Percentiles rank a stretch among this genome's conserved stretches.
phyloP scores from a whole-genome alignment of 2,329 filamentous ascomycete species.

The Dryadomyces quercivorus region DNA sequence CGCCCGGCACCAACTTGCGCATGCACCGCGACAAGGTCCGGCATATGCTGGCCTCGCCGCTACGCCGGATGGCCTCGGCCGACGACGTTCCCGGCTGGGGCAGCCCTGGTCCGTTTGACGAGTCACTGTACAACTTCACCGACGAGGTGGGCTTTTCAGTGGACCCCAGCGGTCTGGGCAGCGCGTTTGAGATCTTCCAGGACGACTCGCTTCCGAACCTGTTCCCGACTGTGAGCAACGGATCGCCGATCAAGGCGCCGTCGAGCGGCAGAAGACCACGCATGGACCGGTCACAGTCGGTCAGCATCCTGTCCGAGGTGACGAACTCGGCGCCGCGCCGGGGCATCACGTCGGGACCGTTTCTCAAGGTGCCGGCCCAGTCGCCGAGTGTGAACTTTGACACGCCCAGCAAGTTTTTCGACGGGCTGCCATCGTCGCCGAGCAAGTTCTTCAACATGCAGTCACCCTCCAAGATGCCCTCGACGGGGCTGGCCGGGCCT shows the following conservation, averaged over 20 bases:
- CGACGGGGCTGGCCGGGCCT: not conserved
- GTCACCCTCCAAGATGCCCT: conserved; percentile 23
- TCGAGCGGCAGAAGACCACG: conserved; percentile 42
- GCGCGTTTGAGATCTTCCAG: conserved; percentile 44
- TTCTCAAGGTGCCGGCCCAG: conserved; percentile 34
- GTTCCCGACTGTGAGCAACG: conserved; percentile 36
- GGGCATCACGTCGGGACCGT: conserved; percentile 35
- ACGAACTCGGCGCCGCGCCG: conserved; percentile 41
- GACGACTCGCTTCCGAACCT: conserved; percentile 26
- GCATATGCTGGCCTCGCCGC: conserved; percentile 69
- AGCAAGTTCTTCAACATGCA: conserved; percentile 34
- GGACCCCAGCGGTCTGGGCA: conserved; percentile 37
- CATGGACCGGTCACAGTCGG: conserved; percentile 50
- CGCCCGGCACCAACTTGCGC: conserved; percentile 82
- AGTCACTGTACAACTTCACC: conserved; percentile 37
- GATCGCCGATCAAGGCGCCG: conserved; percentile 53
- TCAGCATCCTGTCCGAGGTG: conserved; percentile 49
- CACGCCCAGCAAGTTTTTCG: conserved; percentile 46
- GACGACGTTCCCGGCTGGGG: conserved; percentile 29
- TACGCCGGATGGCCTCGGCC: conserved; percentile 28
- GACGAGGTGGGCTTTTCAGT: conserved; percentile 31
- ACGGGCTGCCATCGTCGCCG: conserved; percentile 43
- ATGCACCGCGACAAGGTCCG: conserved; percentile 77
- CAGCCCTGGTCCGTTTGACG: conserved; percentile 61
- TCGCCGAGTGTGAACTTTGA: conserved; percentile 27